A percentile compares a stretch with the other conserved stretches of the same genome.
Evolutionary conservation across 2,329 filamentous ascomycete species (phyloP).

Genomic region (Aspergillus ochraceoroseus): DNA sequence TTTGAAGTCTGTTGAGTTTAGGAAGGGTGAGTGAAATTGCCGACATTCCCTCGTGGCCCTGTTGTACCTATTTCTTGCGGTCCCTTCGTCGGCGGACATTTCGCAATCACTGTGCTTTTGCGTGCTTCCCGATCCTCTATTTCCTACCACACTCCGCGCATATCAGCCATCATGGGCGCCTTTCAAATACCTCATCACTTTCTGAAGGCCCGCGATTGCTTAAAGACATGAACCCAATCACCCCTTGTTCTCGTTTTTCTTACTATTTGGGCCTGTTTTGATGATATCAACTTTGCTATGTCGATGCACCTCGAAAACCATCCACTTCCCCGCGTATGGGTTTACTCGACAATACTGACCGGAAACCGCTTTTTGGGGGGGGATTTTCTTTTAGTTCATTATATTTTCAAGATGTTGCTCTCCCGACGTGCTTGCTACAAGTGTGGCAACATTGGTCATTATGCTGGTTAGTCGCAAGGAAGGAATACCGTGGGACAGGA

Average conservation of each 20-base stretch:
- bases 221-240: too few species aligned
- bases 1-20: conserved; percentile 22
- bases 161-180: too few species aligned
- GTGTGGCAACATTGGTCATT: conserved; percentile 72
- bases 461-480: conserved; percentile 43
- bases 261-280: background rate
- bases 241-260: too few species aligned
- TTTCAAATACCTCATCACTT: too few species aligned
- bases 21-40: conserved; percentile 29
- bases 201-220: too few species aligned
- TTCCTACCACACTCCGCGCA: too few species aligned
- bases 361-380: background rate
- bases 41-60: conserved; percentile 11
- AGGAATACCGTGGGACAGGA: conserved; percentile 43
- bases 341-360: conserved; percentile 18
- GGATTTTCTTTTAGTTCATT: conserved; percentile 15
- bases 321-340: conserved; percentile 1
- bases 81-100: conserved; percentile 2
- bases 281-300: conserved; percentile 1
- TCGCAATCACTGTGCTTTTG: conserved; percentile 1
- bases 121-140: too few species aligned
- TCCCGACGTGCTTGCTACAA: conserved; percentile 79
- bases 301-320: conserved; percentile 1
- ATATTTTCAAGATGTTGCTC: conserved; percentile 62
- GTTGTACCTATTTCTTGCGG: conserved; percentile 11